Conservation (phyloP, 179 eudicot species). For the Spergularia azorica region DNA sequence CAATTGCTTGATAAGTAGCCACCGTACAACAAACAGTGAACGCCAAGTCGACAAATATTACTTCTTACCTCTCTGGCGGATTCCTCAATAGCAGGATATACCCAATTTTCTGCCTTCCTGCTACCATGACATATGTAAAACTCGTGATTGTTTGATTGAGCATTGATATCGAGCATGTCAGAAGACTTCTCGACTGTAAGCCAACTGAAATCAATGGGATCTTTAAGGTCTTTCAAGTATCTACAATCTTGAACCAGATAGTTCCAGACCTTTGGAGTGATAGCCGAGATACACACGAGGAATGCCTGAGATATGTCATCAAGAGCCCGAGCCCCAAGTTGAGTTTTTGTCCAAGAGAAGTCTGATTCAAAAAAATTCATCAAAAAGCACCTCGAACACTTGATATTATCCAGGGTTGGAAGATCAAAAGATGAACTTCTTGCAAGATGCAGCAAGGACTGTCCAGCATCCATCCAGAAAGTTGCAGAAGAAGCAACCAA, state of each 20-base stretch:
- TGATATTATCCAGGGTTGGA: background rate
- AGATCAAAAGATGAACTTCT: slow-evolving; percentile 24
- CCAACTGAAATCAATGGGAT: slow-evolving; percentile 59
- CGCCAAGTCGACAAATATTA: slow-evolving; percentile 38
- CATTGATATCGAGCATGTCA: background rate
- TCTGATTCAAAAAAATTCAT: slow-evolving; percentile 26
- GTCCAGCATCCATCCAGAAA: slow-evolving; percentile 63
- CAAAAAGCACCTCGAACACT: slow-evolving; percentile 33
- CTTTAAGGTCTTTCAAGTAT: slow-evolving; percentile 39
- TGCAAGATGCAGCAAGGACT: slow-evolving; percentile 42
- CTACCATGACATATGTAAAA: background rate
- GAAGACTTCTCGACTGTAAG: slow-evolving; percentile 28
- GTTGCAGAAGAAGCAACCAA: slow-evolving; percentile 49
- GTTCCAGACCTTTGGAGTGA: slow-evolving; percentile 48
- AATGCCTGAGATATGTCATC: slow-evolving; percentile 33
- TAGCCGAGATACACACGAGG: slow-evolving; percentile 32
- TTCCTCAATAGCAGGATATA: slow-evolving; percentile 10
- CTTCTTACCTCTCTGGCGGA: slow-evolving; percentile 21
- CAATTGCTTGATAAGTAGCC: slow-evolving; percentile 48
- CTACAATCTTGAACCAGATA: slow-evolving; percentile 32
- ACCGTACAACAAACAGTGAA: slow-evolving; percentile 64
- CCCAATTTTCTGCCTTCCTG: background rate
- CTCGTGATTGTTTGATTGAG: background rate
- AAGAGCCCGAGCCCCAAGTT: slow-evolving; percentile 18
- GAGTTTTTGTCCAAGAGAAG: slow-evolving; percentile 20